A percentile compares a stretch with the other conserved stretches of the same genome.
phyloP scores from a whole-genome alignment of 2,329 filamentous ascomycete genomes.

The Acephala macrosclerotiorum region DNA sequence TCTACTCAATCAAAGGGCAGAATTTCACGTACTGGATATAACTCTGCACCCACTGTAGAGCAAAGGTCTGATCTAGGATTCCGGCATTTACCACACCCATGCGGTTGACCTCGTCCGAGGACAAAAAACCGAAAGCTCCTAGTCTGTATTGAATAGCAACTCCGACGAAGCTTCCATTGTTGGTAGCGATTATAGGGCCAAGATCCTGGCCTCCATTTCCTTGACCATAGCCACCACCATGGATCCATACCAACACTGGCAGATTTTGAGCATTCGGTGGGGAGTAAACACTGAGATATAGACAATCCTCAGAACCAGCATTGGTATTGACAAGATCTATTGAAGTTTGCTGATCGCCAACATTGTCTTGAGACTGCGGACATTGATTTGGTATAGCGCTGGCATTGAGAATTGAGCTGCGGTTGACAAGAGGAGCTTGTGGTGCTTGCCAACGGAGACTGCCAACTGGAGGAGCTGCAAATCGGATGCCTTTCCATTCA shows the following conservation, averaged over 20 bases:
- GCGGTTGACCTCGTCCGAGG: conserved; percentile 32
- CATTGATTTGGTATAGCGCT: conserved; percentile 8
- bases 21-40: too few relatives aligned
- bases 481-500: conserved; percentile 24
- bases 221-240: conserved; percentile 55
- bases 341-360: background rate
- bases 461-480: conserved; percentile 19
- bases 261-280: conserved; percentile 48
- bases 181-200: conserved; percentile 53
- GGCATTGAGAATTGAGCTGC: conserved; percentile 12
- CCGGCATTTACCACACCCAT: conserved; percentile 56
- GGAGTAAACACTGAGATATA: conserved; percentile 54
- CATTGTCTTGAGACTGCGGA: conserved; percentile 13
- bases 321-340: background rate
- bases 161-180: conserved; percentile 54
- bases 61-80: conserved; percentile 59
- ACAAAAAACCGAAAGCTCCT: conserved; percentile 45
- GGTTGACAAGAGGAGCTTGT: conserved; percentile 18
- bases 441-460: conserved; percentile 24
- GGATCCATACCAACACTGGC: conserved; percentile 58
- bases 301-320: conserved; percentile 42
- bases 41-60: conserved; percentile 62
- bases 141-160: conserved; percentile 59
- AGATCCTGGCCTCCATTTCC: conserved; percentile 48
- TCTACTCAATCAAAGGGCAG: too few relatives aligned